Evolutionary conservation across 306 rosid genomes (phyloP).

Genomic region (Trichosanthes cucumerina): DNA sequence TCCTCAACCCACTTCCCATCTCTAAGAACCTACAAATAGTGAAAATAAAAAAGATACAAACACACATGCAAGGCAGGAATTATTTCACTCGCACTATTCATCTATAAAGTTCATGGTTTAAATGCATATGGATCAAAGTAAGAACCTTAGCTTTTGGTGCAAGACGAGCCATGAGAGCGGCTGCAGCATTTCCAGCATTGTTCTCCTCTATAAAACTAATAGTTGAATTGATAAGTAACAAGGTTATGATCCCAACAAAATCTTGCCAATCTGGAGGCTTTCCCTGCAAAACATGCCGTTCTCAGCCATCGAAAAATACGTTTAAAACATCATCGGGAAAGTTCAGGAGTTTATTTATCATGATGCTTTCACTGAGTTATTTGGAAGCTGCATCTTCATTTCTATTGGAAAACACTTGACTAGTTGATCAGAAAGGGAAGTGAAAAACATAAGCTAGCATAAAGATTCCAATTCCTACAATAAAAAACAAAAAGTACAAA

Average conservation of each 20-base stretch:
- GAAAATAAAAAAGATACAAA: background rate
- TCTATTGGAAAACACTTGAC: background rate
- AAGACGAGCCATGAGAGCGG: conserved; percentile 74
- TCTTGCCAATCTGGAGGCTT: conserved; percentile 89
- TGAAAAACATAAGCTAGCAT: background rate
- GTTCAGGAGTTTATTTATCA: background rate
- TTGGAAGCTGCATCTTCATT: background rate
- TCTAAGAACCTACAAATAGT: conserved; percentile 47
- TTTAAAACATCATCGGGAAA: background rate
- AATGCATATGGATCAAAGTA: background rate
- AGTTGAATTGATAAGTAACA: conserved; percentile 63
- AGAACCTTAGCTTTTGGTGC: conserved; percentile 81
- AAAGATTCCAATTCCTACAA: background rate
- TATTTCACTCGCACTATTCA: background rate
- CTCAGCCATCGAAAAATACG: background rate
- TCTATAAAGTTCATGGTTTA: background rate
- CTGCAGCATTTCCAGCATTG: conserved; percentile 88
- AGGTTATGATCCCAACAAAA: conserved; percentile 57
- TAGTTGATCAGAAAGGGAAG: background rate
- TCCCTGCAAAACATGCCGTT: conserved; percentile 31
- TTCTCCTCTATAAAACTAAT: conserved; percentile 84
- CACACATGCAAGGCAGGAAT: conserved; percentile 1
- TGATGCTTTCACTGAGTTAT: background rate
- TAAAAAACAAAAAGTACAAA: background rate
- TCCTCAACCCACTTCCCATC: conserved; percentile 73